phyloP scores from a whole-genome alignment of 352 stramenopile species.

The Globisporangium middletonii region DNA sequence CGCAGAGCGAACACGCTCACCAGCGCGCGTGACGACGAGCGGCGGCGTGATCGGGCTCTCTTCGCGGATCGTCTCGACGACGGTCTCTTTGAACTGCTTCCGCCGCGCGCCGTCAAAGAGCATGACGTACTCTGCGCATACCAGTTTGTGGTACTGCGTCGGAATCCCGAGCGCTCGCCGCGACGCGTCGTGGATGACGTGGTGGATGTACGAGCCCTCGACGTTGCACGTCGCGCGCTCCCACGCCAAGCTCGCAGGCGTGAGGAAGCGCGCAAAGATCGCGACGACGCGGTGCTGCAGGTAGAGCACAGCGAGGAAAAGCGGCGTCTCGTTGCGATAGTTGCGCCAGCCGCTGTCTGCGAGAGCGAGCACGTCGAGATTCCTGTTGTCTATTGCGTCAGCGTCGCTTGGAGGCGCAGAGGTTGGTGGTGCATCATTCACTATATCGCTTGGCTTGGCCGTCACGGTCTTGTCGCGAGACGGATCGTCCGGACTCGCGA shows the following conservation, averaged over 20 bases:
- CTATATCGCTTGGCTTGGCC: slow-evolving; percentile 1
- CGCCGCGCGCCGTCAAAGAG: slow-evolving; percentile 59
- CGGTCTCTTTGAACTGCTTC: slow-evolving; percentile 62
- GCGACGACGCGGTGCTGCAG: slow-evolving; percentile 37
- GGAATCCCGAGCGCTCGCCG: slow-evolving; percentile 23
- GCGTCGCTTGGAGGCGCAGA: neutral
- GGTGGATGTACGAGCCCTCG: slow-evolving; percentile 62
- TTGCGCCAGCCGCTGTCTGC: slow-evolving; percentile 52
- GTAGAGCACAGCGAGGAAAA: slow-evolving; percentile 58
- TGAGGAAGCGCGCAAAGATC: slow-evolving; percentile 31
- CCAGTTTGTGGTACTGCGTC: slow-evolving; percentile 15
- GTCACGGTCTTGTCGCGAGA: too few species aligned
- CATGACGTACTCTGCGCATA: slow-evolving; percentile 56
- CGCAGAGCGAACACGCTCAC: slow-evolving; percentile 16
- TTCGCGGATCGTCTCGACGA: slow-evolving; percentile 67
- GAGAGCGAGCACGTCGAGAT: slow-evolving; percentile 20
- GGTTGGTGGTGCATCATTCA: neutral
- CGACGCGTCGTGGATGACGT: slow-evolving; percentile 39
- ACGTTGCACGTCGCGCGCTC: slow-evolving; percentile 61
- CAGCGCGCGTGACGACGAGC: slow-evolving; percentile 36
- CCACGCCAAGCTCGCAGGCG: slow-evolving; percentile 33
- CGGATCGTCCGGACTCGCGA: slow-evolving; percentile 4
- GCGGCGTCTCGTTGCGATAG: slow-evolving; percentile 53
- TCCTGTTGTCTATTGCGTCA: neutral
- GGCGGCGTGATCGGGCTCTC: slow-evolving; percentile 53